Base-by-base conservation (phyloP, 1,139 yeast species). In the Protomyces gravidus region DNA sequence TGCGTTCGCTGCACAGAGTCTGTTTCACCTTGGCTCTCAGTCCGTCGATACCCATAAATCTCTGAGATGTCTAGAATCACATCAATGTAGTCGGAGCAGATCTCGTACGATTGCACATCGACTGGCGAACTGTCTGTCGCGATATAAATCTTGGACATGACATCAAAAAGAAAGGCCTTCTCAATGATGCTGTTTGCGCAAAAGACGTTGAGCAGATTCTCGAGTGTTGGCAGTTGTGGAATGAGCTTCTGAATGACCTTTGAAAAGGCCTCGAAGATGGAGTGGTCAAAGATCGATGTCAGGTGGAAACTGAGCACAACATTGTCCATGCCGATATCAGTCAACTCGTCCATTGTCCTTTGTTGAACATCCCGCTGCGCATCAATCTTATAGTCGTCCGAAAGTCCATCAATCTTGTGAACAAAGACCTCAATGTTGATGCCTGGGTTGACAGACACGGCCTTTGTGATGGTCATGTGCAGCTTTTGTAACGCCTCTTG, bases 361-460 rank as follows among this genome's bases (percentile, higher is more conserved):
- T 90, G 97, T 89, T 89, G 89, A 56, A 92, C 92, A 70, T 92
- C 98, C 68, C 97, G 78, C 70, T 90, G 97, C 13, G 97, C 94
- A 71, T 92, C 98, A 3, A 62, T 62, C 49, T 61, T 79, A 71
- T 89, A 92, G 71, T 92, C 98, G 69, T 92, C 98, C 59, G 90
- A 83, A 51, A 92, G 77, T 0, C 97, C 97, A 70, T 92, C 98
- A 55, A 92, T 90, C 71, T 92, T 92, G 72, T 92, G 98, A 57
- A 92, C 89, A 61, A 92, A 78, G 2, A 92, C 96, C 70, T 92
- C 98, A 59, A 92, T 85, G 69, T 89, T 89, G 53, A 92, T 86
- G 57, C 78, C 78, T 1, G 96, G 96, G 67, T 90, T 89, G 51
- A 87, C 86, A 67, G 85, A 83, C 68, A 86, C 84, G 0, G 96